Evolutionary conservation across 805 yeast species (phyloP), one percentile per base, ranked within the genome.

Genomic region (Kodamaea leandrae): DNA sequence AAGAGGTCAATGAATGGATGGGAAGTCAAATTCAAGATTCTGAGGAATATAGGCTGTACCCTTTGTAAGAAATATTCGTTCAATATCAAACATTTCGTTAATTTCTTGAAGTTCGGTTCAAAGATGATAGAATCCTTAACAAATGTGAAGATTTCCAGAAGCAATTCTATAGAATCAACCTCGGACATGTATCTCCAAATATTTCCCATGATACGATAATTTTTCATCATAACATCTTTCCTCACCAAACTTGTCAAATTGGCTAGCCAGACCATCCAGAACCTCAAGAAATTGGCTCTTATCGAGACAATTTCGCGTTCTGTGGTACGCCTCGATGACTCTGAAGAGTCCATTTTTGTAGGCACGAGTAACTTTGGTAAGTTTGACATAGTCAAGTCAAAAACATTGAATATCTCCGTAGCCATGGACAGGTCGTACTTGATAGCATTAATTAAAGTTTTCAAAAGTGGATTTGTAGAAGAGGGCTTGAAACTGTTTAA

Each of bases 61-160:
- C 79, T 79, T 19, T 72, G 70, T 43, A 88, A 54, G 16, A 82
- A 77, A 70, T 84, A 77, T 55, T 90, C 97, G 51, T 86, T 87
- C 53, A 91, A 74, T 12, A 89, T 74, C 45, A 79, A 78, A 45
- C 87, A 76, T 57, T 89, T 90, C 0, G 88, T 76, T 45, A 82
- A 67, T 52, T 80, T 82, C 49, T 78, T 78, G 55, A 80, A 83
- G 9, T 74, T 62, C 2, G 66, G 53, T 49, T 90, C 97, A 19
- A 64, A 57, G 25, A 87, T 53, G 2, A 90, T 72, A 16, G 66
- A 63, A 1, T 62, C 54, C 13, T 71, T 76, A 43, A 87, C 63
- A 18, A 78, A 69, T 0, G 60, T 56, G 2, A 86, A 42, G 0
- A 82, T 64, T 16, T 55, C 39, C 0, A 42, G 42, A 9, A 82